Evolutionary conservation across 129 eudicot species (phyloP).

Genomic region (Dittrichia graveolens): DNA sequence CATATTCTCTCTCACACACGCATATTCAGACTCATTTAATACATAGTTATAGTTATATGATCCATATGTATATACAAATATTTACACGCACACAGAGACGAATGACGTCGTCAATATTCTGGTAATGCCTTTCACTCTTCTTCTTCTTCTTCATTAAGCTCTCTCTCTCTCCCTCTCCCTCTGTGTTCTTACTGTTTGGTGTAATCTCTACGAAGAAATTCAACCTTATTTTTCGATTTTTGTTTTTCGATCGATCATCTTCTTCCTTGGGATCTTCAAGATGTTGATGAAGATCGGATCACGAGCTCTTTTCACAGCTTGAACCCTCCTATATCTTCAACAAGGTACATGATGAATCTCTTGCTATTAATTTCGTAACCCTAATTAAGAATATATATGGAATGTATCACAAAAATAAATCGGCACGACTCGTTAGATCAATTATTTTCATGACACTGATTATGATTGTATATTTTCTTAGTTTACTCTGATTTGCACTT

Average conservation of each 20-base stretch:
- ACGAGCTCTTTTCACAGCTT: slow-evolving; percentile 2
- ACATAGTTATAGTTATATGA: background rate
- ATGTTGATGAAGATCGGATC: slow-evolving; percentile 38
- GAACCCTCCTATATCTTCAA: background rate
- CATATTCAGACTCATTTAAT: slow-evolving; percentile 19
- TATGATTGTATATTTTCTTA: slow-evolving; percentile 4
- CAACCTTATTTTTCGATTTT: background rate
- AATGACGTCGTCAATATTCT: slow-evolving; percentile 31
- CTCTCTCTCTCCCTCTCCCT: too few species aligned
- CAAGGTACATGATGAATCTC: slow-evolving; percentile 21
- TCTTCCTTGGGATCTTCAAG: slow-evolving; percentile 15
- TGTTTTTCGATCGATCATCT: background rate
- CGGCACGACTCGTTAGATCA: background rate
- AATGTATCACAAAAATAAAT: too few species aligned
- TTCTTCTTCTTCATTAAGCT: slow-evolving; percentile 27
- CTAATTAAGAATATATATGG: background rate
- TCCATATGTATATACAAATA: background rate
- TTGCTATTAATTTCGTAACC: background rate
- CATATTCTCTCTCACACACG: slow-evolving; percentile 5
- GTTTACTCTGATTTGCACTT: background rate
- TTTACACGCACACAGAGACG: slow-evolving; percentile 22
- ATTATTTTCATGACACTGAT: slow-evolving; percentile 9
- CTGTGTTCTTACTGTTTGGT: background rate
- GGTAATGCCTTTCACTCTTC: slow-evolving; percentile 27
- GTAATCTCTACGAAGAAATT: background rate